Conservation (phyloP, 768 basidiomycete species). For the Hemileccinum rubropunctum region DNA sequence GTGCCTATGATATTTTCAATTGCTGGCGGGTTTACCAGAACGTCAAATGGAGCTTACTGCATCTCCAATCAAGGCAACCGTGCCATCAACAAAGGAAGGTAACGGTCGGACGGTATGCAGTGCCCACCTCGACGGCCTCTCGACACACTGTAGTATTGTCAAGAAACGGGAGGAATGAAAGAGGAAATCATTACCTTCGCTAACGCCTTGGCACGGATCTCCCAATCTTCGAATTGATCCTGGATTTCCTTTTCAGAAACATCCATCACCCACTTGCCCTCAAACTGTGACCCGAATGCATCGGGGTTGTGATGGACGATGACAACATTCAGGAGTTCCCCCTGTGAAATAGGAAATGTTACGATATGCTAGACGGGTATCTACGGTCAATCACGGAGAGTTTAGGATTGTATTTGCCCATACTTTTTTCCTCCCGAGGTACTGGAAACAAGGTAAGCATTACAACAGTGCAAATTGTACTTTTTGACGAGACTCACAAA, state of each 20-base stretch:
- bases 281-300: slow-evolving; percentile 30
- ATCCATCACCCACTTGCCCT: slow-evolving; percentile 30
- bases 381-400: not conserved
- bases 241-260: slow-evolving; percentile 32
- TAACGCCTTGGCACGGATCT: slow-evolving; percentile 6
- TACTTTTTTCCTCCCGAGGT: slow-evolving; percentile 23
- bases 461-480: not conserved
- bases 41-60: slow-evolving; percentile 32
- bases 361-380: slow-evolving; percentile 36
- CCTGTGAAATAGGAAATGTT: slow-evolving; percentile 38
- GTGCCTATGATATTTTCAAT: slow-evolving; percentile 32
- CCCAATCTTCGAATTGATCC: slow-evolving; percentile 28
- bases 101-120: slow-evolving; percentile 41
- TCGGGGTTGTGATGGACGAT: slow-evolving; percentile 26
- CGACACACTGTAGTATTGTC: slow-evolving; percentile 29
- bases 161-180: not conserved
- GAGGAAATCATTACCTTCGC: slow-evolving; percentile 6
- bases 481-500: not conserved
- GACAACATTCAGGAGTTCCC: slow-evolving; percentile 35
- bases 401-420: not conserved
- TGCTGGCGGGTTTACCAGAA: not conserved
- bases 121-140: slow-evolving; percentile 41
- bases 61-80: slow-evolving; percentile 48
- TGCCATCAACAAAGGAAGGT: slow-evolving; percentile 36
- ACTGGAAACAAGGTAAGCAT: slow-evolving; percentile 12